A percentile compares a stretch with the other conserved stretches of the same genome.
These are phyloP conservation scores for Cutaneotrichosporon mucoides DNA, from an alignment of 1,284 basidiomycete species.

Conservation along the genomic window DNA sequence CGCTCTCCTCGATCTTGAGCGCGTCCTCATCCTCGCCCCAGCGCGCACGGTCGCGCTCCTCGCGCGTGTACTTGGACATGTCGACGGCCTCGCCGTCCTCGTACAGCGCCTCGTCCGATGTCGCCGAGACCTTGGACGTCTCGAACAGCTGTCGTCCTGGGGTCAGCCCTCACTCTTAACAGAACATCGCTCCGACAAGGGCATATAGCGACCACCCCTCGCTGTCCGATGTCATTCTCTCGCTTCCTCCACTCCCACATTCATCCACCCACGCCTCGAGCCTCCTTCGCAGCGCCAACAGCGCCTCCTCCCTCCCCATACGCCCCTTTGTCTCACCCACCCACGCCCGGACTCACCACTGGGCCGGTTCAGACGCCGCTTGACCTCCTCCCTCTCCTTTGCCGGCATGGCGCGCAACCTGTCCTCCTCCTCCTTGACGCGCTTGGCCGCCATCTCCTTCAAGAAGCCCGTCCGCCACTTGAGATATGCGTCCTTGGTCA, in stretches of 20 bases:
- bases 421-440: conserved; percentile 73
- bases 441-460: conserved; percentile 60
- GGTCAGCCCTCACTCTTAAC: not conserved
- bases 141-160: conserved; percentile 85
- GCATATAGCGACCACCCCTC: too few relatives aligned
- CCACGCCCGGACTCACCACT: conserved; percentile 57
- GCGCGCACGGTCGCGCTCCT: conserved; percentile 58
- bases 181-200: too few relatives aligned
- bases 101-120: conserved; percentile 64
- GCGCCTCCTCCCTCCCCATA: too few relatives aligned
- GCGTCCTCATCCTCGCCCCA: conserved; percentile 57
- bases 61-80: conserved; percentile 76
- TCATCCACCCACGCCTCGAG: not conserved
- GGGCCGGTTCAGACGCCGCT: conserved; percentile 60
- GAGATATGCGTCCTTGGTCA: conserved; percentile 75
- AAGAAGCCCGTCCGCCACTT: conserved; percentile 78
- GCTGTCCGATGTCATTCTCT: too few relatives aligned
- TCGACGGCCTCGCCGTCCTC: conserved; percentile 84
- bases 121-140: conserved; percentile 65
- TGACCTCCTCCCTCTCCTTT: conserved; percentile 87
- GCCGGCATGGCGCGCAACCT: conserved; percentile 66
- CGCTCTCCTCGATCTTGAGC: conserved; percentile 12
- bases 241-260: too few relatives aligned
- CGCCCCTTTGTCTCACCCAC: too few relatives aligned
- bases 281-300: too few relatives aligned